Evolutionary conservation across 441 rosid genomes (phyloP).

Genomic region (Aleurites moluccanus): DNA sequence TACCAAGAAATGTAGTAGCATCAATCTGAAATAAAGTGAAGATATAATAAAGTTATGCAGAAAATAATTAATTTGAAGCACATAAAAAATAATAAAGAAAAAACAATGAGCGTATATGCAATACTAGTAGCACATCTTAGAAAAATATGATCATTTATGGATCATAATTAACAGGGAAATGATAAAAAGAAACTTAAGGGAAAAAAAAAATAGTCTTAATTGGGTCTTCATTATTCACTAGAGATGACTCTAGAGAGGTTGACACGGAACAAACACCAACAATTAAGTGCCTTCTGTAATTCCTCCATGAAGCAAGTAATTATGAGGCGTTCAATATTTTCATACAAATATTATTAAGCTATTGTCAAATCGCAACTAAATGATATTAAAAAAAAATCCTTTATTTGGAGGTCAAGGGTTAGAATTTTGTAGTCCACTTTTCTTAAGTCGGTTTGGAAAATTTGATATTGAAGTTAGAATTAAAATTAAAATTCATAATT

Average conservation of each 20-base stretch:
- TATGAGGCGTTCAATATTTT: constrained; percentile 4
- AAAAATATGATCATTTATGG: not conserved
- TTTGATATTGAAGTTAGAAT: no score
- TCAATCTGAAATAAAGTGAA: not conserved
- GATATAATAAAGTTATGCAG: not conserved
- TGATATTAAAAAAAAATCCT: no score
- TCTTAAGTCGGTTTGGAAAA: no score
- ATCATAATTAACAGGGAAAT: not conserved
- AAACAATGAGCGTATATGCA: not conserved
- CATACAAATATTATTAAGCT: not conserved
- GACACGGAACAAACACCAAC: constrained; percentile 3
- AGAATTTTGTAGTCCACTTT: no score
- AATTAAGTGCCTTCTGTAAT: constrained; percentile 10
- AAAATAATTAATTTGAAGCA: no score
- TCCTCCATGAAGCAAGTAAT: constrained; percentile 2
- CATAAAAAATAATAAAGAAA: no score
- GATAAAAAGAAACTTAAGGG: not conserved
- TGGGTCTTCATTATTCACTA: not conserved
- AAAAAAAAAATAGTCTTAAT: not conserved
- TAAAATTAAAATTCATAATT: no score
- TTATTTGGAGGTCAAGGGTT: no score
- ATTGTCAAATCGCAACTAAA: constrained; percentile 2
- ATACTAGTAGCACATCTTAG: not conserved
- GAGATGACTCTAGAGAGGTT: not conserved
- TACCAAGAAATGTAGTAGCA: not conserved